A percentile compares a stretch with the other conserved stretches of the same genome.
These are phyloP conservation scores for Globisporangium uncinulatum DNA, from an alignment of 352 stramenopile species.

Conservation along the genomic window DNA sequence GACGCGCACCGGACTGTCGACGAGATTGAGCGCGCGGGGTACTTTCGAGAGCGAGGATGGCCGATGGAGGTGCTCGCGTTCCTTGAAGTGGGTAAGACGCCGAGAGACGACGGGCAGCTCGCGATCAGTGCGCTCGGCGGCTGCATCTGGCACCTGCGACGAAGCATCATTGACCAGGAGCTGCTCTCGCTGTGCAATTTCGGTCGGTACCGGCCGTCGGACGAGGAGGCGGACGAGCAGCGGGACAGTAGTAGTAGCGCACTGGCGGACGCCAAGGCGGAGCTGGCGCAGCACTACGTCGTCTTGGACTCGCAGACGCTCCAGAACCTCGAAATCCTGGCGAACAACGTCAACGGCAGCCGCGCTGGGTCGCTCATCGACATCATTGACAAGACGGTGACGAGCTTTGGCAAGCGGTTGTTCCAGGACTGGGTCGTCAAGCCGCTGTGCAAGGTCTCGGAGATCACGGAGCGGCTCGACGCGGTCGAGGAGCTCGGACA, in stretches of 20 bases:
- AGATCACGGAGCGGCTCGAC: constrained; percentile 95
- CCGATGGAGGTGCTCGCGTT: constrained; percentile 47
- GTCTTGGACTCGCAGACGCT: constrained; percentile 96
- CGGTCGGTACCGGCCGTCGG: constrained; percentile 68
- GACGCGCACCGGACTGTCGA: constrained; percentile 83
- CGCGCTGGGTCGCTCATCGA: constrained; percentile 90
- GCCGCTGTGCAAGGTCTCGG: constrained; percentile 90
- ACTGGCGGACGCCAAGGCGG: constrained; percentile 25
- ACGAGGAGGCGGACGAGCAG: constrained; percentile 37
- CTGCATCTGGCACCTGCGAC: constrained; percentile 75
- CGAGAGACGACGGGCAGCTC: constrained; percentile 49
- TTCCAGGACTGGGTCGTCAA: constrained; percentile 97
- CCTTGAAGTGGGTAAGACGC: constrained; percentile 70
- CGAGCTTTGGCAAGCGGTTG: constrained; percentile 92
- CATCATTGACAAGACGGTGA: constrained; percentile 88
- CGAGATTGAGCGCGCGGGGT: constrained; percentile 86
- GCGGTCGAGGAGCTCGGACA: constrained; percentile 94
- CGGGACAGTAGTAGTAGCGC: background rate
- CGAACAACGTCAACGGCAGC: constrained; percentile 88
- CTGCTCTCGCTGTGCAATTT: constrained; percentile 77
- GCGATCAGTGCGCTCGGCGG: constrained; percentile 66
- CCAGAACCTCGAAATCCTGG: constrained; percentile 95
- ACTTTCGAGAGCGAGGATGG: constrained; percentile 84
- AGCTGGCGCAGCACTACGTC: constrained; percentile 85
- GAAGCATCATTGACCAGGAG: constrained; percentile 81